These are phyloP conservation scores for Prunus salicina DNA, from an alignment of 306 rosid genomes.

Conservation along the genomic window DNA sequence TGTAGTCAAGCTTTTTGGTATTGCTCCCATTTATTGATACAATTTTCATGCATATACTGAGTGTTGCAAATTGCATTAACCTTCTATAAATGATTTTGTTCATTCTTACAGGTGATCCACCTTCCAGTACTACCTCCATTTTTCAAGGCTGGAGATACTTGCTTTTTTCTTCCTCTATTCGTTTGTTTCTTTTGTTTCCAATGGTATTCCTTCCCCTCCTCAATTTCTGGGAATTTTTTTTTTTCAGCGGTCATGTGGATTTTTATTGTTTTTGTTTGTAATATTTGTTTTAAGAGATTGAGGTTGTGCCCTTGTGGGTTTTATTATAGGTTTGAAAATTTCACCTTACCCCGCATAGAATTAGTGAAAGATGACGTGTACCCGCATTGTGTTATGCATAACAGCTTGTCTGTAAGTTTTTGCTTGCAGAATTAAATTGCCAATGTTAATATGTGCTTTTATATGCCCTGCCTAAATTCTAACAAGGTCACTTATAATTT, in stretches of 20 bases:
- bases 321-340: background rate
- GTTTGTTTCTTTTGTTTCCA: conserved; percentile 1
- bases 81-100: background rate
- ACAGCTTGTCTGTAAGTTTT: background rate
- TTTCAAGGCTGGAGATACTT: conserved; percentile 40
- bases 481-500: background rate
- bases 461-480: background rate
- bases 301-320: background rate
- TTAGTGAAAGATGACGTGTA: background rate
- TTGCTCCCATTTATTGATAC: background rate
- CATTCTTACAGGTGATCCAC: conserved; percentile 39
- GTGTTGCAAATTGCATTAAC: background rate
- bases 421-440: background rate
- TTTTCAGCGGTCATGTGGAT: background rate
- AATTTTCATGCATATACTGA: background rate
- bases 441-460: background rate
- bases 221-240: background rate
- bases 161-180: background rate
- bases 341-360: background rate
- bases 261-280: background rate
- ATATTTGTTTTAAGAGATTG: background rate
- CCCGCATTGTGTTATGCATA: background rate
- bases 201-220: conserved; percentile 6
- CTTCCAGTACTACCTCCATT: conserved; percentile 39
- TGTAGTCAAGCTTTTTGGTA: background rate